A percentile compares a stretch with the other conserved stretches of the same genome.
phyloP scores from a whole-genome alignment of 1,139 yeast species.

The Candida mesenterica region DNA sequence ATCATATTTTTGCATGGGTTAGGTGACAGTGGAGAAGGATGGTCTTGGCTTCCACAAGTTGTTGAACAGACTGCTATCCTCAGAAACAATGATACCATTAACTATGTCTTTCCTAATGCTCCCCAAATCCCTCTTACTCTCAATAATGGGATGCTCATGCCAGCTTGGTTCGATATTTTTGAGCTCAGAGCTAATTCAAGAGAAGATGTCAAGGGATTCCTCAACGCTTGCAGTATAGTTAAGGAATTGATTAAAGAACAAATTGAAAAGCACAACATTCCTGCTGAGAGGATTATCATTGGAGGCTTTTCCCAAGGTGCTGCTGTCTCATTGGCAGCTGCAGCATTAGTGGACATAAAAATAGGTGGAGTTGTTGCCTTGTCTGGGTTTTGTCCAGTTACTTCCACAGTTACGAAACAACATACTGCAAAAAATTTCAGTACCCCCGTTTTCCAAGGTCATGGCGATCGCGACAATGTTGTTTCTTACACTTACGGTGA shows the following conservation, averaged over 20 bases:
- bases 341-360: conserved; percentile 48
- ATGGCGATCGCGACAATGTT: conserved; percentile 77
- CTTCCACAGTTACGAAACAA: conserved; percentile 34
- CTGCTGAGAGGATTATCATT: conserved; percentile 68
- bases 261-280: conserved; percentile 54
- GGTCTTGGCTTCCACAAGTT: conserved; percentile 71
- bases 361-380: conserved; percentile 78
- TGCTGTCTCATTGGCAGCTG: conserved; percentile 65
- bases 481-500: conserved; percentile 52
- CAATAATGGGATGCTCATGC: conserved; percentile 67
- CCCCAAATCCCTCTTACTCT: conserved; percentile 68
- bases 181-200: conserved; percentile 46
- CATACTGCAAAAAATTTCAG: conserved; percentile 40
- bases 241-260: conserved; percentile 61
- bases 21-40: conserved; percentile 89
- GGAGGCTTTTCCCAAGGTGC: conserved; percentile 98
- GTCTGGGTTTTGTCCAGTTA: conserved; percentile 74
- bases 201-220: conserved; percentile 66
- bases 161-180: conserved; percentile 85
- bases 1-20: conserved; percentile 85
- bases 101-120: conserved; percentile 87
- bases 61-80: conserved; percentile 42
- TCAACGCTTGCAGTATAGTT: conserved; percentile 53
- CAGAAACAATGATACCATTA: conserved; percentile 55
- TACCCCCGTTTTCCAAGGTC: conserved; percentile 87